A percentile compares a stretch with the other conserved stretches of the same genome.
Conservation (phyloP, 2,329 filamentous ascomycete genomes). For the Colletotrichum ledebouriae region DNA sequence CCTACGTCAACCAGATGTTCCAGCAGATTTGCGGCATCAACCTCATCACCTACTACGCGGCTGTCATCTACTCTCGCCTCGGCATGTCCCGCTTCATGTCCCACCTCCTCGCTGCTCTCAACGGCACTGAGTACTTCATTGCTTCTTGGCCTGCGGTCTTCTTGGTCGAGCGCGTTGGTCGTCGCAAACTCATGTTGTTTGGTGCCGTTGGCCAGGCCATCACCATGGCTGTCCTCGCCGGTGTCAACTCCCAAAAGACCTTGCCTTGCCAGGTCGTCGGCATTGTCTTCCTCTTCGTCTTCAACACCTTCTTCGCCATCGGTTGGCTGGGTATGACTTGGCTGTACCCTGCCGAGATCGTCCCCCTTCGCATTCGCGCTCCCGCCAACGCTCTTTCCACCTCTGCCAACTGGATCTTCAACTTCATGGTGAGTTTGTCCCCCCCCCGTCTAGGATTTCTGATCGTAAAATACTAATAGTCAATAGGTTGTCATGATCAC, state of each 20-base stretch:
- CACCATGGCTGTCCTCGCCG: slow-evolving; percentile 74
- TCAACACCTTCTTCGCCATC: slow-evolving; percentile 72
- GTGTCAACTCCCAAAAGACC: slow-evolving; percentile 52
- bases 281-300: slow-evolving; percentile 69
- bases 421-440: slow-evolving; percentile 61
- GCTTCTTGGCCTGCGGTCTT: slow-evolving; percentile 72
- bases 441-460: background rate
- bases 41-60: slow-evolving; percentile 48
- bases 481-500: slow-evolving; percentile 72
- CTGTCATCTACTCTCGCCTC: slow-evolving; percentile 53
- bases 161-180: slow-evolving; percentile 75
- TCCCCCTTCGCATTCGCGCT: slow-evolving; percentile 70
- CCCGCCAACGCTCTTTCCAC: slow-evolving; percentile 70
- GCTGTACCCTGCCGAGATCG: slow-evolving; percentile 73
- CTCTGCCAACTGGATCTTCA: slow-evolving; percentile 72
- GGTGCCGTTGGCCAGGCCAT: slow-evolving; percentile 73
- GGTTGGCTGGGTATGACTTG: slow-evolving; percentile 73
- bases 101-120: slow-evolving; percentile 69
- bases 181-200: slow-evolving; percentile 79
- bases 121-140: slow-evolving; percentile 61
- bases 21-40: slow-evolving; percentile 54
- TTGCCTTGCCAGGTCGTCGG: slow-evolving; percentile 48
- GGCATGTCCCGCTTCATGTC: slow-evolving; percentile 68
- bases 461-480: slow-evolving; percentile 5
- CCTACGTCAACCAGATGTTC: slow-evolving; percentile 70